Conservation (phyloP, 176 grass and related monocot species). For the Canna indica region DNA sequence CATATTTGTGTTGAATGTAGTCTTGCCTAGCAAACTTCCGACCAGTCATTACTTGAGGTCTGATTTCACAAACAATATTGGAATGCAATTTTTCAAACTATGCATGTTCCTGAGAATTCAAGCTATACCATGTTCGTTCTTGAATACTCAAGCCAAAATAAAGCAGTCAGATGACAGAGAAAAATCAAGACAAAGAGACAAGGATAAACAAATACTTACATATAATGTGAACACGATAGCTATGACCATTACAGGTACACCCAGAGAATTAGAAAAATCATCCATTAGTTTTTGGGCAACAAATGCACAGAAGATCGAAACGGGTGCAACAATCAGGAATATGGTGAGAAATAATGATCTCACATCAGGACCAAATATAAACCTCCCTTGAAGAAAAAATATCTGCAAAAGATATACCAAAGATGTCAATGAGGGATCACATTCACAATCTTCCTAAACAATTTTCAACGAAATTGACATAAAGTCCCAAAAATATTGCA, state of each 20-base stretch:
- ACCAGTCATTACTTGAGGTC: no score
- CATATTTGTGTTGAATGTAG: no score
- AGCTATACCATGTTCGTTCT: no score
- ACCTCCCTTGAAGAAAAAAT: slow-evolving; percentile 86
- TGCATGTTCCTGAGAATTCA: no score
- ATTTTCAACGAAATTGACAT: not conserved
- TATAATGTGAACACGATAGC: slow-evolving; percentile 76
- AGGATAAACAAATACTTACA: slow-evolving; percentile 37
- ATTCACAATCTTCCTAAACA: not conserved
- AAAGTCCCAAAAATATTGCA: not conserved
- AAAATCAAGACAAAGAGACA: not conserved
- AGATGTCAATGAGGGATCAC: not conserved
- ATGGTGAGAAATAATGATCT: slow-evolving; percentile 93
- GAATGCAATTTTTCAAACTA: no score
- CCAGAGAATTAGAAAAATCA: slow-evolving; percentile 71
- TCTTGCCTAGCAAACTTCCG: no score
- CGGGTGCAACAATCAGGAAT: slow-evolving; percentile 77
- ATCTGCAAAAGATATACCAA: slow-evolving; percentile 47
- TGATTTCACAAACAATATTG: no score
- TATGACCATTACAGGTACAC: slow-evolving; percentile 74
- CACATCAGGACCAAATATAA: slow-evolving; percentile 97
- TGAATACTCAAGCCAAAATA: not conserved
- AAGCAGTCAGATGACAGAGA: not conserved
- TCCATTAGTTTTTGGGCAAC: slow-evolving; percentile 80
- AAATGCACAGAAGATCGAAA: slow-evolving; percentile 85